These are phyloP conservation scores for Primulina tabacum DNA, from an alignment of 257 asterid genomes.

Conservation along the genomic window DNA sequence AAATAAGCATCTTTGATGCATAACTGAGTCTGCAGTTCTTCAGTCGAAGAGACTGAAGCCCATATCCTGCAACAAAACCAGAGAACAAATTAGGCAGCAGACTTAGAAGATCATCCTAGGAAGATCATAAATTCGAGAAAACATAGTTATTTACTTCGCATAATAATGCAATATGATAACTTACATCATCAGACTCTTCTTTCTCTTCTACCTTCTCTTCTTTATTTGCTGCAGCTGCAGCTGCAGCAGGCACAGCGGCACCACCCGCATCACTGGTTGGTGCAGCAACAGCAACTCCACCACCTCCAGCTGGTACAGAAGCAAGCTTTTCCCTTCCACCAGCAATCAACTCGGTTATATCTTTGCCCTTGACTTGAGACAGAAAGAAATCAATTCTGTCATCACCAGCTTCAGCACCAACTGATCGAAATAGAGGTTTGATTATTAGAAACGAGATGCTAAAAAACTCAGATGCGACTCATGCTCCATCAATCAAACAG, in stretches of 20 bases:
- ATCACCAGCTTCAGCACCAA: constrained; percentile 50
- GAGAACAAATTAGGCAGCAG: no score
- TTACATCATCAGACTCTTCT: constrained; percentile 59
- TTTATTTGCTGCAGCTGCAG: constrained; percentile 45
- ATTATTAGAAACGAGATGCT: no score
- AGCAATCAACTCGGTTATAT: constrained; percentile 53
- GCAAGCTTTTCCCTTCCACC: constrained; percentile 57
- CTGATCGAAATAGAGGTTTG: constrained; percentile 19
- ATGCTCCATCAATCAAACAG: no score
- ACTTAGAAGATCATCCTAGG: no score
- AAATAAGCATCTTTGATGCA: no score
- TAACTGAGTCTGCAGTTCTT: neutral
- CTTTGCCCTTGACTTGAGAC: constrained; percentile 51
- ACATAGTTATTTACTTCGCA: no score
- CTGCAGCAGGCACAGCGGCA: constrained; percentile 35
- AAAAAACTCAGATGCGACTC: no score
- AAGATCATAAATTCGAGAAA: no score
- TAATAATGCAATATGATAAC: neutral
- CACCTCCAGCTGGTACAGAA: constrained; percentile 63
- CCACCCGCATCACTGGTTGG: no score
- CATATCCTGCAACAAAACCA: constrained; percentile 37
- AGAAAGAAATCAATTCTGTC: constrained; percentile 42
- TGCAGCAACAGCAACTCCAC: constrained; percentile 32
- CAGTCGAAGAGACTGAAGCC: constrained; percentile 48
- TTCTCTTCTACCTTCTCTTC: constrained; percentile 62